These are phyloP conservation scores for Casuarina equisetifolia DNA, from an alignment of 306 rosid genomes.

Conservation along the genomic window DNA sequence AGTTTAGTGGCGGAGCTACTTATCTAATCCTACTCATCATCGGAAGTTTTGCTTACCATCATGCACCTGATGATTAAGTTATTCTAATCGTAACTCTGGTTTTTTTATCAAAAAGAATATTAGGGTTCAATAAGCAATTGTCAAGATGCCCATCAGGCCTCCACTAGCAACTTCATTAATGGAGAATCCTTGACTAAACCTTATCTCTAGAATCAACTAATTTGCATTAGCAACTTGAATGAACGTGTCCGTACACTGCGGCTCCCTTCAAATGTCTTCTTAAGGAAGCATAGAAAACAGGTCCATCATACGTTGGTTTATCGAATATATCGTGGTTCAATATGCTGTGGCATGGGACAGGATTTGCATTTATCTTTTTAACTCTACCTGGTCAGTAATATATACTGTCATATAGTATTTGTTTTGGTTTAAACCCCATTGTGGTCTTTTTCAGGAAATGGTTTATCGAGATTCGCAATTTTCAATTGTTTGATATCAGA, in stretches of 20 bases:
- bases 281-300: too few species aligned
- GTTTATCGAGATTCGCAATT: too few species aligned
- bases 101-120: not conserved
- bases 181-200: not conserved
- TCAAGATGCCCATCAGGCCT: not conserved
- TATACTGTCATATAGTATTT: too few species aligned
- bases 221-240: not conserved
- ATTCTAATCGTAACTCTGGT: not conserved
- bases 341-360: not conserved
- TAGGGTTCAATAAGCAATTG: not conserved
- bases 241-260: not conserved
- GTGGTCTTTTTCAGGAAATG: not conserved
- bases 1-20: not conserved
- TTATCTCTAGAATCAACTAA: not conserved
- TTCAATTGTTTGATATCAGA: too few species aligned
- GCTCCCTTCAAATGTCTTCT: not conserved
- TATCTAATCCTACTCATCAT: not conserved
- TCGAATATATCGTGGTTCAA: not conserved
- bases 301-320: not conserved
- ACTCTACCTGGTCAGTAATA: not conserved
- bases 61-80: slow-evolving; percentile 9
- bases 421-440: too few species aligned
- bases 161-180: slow-evolving; percentile 1
- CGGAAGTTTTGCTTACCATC: not conserved
- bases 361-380: not conserved